Evolutionary conservation across 495 filamentous ascomycete species (phyloP).

Genomic region (Penicilliopsis zonata): DNA sequence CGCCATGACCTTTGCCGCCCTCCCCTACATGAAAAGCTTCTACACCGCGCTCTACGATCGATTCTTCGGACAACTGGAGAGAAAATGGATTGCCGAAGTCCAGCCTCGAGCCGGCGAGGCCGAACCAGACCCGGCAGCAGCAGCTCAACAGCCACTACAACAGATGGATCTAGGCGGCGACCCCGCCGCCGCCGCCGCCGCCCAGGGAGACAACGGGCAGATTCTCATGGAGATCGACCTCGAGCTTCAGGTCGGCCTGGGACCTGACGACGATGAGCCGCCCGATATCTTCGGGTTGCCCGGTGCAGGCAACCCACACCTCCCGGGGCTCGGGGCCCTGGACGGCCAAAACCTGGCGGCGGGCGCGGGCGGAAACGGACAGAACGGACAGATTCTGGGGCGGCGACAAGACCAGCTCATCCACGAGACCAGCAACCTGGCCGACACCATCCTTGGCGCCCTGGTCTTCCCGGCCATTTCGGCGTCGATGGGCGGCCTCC

Average conservation of each 20-base stretch:
- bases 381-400: constrained; percentile 18
- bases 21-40: constrained; percentile 54
- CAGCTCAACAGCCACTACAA: too few species aligned
- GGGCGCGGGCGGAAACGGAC: constrained; percentile 11
- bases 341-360: constrained; percentile 15
- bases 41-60: constrained; percentile 59
- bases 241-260: constrained; percentile 29
- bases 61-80: constrained; percentile 49
- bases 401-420: constrained; percentile 34
- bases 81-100: constrained; percentile 52
- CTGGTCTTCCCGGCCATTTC: constrained; percentile 52
- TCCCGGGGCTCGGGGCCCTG: constrained; percentile 11
- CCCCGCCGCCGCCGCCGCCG: constrained; percentile 24
- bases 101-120: constrained; percentile 46
- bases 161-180: constrained; percentile 35
- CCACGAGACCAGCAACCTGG: constrained; percentile 37
- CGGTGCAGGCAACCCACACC: constrained; percentile 9
- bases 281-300: constrained; percentile 7
- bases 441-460: constrained; percentile 48
- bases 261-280: constrained; percentile 19
- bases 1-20: constrained; percentile 51
- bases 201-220: constrained; percentile 25
- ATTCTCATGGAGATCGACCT: constrained; percentile 35
- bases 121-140: constrained; percentile 31
- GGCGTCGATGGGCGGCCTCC: constrained; percentile 52